A percentile compares a stretch with the other conserved stretches of the same genome.
Conservation (phyloP, 2,329 filamentous ascomycete genomes). For the Penicillium digitatum region DNA sequence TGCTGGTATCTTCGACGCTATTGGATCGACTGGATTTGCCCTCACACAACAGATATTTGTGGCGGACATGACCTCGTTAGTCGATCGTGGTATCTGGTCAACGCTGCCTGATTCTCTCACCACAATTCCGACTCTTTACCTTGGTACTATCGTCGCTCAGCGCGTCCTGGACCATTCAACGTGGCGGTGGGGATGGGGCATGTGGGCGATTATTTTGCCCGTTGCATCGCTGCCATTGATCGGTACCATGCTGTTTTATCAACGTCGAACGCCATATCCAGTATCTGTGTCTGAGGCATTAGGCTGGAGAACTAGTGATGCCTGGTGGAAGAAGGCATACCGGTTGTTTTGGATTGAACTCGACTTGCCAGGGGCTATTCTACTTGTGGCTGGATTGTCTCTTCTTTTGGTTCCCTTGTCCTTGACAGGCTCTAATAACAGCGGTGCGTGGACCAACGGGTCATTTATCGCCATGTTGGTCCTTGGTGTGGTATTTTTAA, state of each 20-base stretch:
- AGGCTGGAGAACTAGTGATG: not conserved
- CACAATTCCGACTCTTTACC: constrained; percentile 47
- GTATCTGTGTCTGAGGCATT: not conserved
- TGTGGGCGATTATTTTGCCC: constrained; percentile 43
- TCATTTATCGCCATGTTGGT: constrained; percentile 40
- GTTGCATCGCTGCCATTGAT: constrained; percentile 33
- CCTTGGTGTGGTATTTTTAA: constrained; percentile 26
- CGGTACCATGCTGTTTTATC: constrained; percentile 31
- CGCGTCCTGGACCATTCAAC: constrained; percentile 35
- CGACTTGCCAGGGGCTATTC: constrained; percentile 33
- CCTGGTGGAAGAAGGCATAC: constrained; percentile 19
- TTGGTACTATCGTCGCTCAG: constrained; percentile 48
- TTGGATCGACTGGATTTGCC: constrained; percentile 57
- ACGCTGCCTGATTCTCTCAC: constrained; percentile 59
- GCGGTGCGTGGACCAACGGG: constrained; percentile 22
- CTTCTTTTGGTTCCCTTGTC: constrained; percentile 39
- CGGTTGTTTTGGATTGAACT: constrained; percentile 26
- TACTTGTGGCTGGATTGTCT: constrained; percentile 35
- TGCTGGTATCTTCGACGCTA: constrained; percentile 55
- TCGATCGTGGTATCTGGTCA: constrained; percentile 58
- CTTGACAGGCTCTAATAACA: constrained; percentile 37
- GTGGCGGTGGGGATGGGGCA: constrained; percentile 45
- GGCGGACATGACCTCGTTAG: constrained; percentile 58
- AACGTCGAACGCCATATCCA: constrained; percentile 21
- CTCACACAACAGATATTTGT: constrained; percentile 63